A percentile compares a stretch with the other conserved stretches of the same genome.
phyloP scores from a whole-genome alignment of 108 stramenopile species.

The Aurantiochytrium sp. region DNA sequence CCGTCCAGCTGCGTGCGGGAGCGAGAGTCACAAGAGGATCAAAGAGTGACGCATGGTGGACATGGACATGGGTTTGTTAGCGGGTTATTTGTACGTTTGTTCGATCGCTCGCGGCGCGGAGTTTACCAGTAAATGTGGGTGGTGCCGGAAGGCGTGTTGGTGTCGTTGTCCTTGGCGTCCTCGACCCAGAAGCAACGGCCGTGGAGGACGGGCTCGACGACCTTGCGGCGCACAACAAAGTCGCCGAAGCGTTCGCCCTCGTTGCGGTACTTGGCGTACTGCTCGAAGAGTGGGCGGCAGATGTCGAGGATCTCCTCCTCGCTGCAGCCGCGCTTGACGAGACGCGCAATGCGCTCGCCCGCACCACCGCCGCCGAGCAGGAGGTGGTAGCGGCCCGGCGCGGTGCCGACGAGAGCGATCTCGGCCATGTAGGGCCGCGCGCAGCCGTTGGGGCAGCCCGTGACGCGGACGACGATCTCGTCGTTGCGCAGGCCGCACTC shows the following conservation, averaged over 20 bases:
- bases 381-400: constrained; percentile 83
- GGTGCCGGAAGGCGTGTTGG: background rate
- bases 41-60: too few species aligned
- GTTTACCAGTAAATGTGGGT: constrained; percentile 30
- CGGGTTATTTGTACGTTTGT: too few species aligned
- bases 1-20: too few species aligned
- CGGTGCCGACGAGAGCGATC: constrained; percentile 93
- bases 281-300: background rate
- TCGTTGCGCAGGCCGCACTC: constrained; percentile 62
- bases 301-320: constrained; percentile 25
- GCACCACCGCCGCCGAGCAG: constrained; percentile 93
- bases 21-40: too few species aligned
- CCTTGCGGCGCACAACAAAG: background rate
- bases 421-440: constrained; percentile 98
- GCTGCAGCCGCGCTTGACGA: background rate
- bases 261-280: background rate
- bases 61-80: too few species aligned
- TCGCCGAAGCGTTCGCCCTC: constrained; percentile 26
- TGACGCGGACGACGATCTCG: constrained; percentile 91
- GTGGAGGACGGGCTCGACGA: background rate
- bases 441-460: constrained; percentile 98
- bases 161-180: background rate
- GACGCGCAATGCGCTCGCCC: constrained; percentile 73
- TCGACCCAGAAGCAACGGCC: constrained; percentile 29
- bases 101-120: too few species aligned